phyloP scores from a whole-genome alignment of 352 stramenopile species.

The Globisporangium emineosum region DNA sequence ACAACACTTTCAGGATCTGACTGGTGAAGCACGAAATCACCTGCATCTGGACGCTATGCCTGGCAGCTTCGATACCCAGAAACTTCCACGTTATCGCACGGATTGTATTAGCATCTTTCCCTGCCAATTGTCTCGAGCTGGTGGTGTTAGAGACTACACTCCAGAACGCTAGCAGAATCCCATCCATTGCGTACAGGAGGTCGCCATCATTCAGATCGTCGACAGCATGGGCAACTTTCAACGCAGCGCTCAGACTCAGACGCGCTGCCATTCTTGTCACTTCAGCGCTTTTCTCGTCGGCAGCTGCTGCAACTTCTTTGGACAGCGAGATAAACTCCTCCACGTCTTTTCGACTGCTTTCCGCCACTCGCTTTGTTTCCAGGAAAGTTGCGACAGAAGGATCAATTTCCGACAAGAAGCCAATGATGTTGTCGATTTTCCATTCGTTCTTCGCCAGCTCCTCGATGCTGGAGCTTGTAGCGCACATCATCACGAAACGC shows the following conservation, averaged over 20 bases:
- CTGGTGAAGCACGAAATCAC: conserved; percentile 7
- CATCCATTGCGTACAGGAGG: neutral
- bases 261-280: conserved; percentile 11
- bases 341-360: conserved; percentile 24
- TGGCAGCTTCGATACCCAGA: neutral
- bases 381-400: conserved; percentile 18
- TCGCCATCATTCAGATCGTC: conserved; percentile 17
- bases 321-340: conserved; percentile 30
- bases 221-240: conserved; percentile 27
- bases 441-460: conserved; percentile 30
- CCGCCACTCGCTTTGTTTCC: conserved; percentile 23
- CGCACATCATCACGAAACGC: conserved; percentile 37
- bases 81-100: conserved; percentile 25
- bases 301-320: conserved; percentile 14
- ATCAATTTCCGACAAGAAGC: conserved; percentile 16
- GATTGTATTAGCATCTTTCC: conserved; percentile 20
- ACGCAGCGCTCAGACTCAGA: conserved; percentile 23
- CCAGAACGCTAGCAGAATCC: conserved; percentile 23
- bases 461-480: conserved; percentile 21
- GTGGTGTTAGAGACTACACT: neutral
- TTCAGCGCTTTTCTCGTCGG: conserved; percentile 8
- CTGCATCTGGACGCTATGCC: neutral
- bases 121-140: neutral
- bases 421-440: conserved; percentile 33
- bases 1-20: conserved; percentile 22